Evolutionary conservation across 202 grass and related monocot species (phyloP).

Genomic region (Thinopyrum obtusiflorum): DNA sequence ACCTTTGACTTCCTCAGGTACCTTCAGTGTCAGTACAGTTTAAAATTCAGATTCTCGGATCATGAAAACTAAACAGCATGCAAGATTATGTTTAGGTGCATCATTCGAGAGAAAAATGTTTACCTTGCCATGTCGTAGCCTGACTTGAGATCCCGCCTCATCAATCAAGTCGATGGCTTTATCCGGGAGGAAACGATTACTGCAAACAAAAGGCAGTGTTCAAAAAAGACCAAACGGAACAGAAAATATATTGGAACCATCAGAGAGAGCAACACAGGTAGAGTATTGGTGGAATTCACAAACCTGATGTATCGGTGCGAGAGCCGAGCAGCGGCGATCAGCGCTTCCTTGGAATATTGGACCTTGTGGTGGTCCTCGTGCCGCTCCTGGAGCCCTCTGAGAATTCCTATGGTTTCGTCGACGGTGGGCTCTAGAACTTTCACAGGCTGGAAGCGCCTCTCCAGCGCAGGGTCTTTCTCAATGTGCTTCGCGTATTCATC

Average conservation of each 20-base stretch:
- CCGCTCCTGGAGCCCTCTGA: slow-evolving; percentile 46
- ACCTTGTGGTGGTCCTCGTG: slow-evolving; percentile 65
- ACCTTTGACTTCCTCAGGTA: slow-evolving; percentile 33
- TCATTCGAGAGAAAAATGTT: neutral
- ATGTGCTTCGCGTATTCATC: slow-evolving; percentile 70
- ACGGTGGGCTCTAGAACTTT: slow-evolving; percentile 69
- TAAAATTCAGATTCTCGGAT: neutral
- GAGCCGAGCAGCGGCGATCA: slow-evolving; percentile 51
- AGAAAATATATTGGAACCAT: neutral
- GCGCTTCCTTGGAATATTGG: slow-evolving; percentile 44
- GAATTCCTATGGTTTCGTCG: slow-evolving; percentile 54
- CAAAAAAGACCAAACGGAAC: neutral
- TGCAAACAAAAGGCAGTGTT: neutral
- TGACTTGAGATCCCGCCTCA: slow-evolving; percentile 53
- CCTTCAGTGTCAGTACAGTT: neutral
- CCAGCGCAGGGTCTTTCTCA: slow-evolving; percentile 59
- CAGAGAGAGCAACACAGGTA: too few relatives aligned
- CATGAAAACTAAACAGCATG: neutral
- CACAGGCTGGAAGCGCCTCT: slow-evolving; percentile 21
- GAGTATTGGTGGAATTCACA: neutral
- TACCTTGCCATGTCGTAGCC: slow-evolving; percentile 51
- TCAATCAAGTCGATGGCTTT: slow-evolving; percentile 37
- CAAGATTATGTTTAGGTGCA: neutral
- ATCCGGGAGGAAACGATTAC: neutral
- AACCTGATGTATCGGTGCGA: slow-evolving; percentile 67